Evolutionary conservation across 2,329 filamentous ascomycete species (phyloP).

Genomic region (Scytalidium lignicola): DNA sequence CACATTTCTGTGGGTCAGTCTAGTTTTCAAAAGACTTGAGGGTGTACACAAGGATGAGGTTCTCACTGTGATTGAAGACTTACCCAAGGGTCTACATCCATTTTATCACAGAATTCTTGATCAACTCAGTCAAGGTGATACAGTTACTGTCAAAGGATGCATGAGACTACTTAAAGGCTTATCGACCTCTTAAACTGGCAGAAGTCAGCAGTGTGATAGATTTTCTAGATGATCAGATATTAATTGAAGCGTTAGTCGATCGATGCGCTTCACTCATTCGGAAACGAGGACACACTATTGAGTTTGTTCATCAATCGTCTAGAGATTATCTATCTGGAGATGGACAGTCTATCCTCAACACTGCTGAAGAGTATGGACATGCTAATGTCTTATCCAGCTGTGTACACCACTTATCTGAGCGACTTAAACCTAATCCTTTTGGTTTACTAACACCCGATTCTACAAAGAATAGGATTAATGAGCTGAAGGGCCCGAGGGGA

Average conservation of each 20-base stretch:
- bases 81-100: conserved; percentile 18
- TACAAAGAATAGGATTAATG: conserved; percentile 12
- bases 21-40: conserved; percentile 24
- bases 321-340: conserved; percentile 21
- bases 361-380: conserved; percentile 12
- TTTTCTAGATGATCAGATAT: conserved; percentile 7
- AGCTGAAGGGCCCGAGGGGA: conserved; percentile 2
- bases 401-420: conserved; percentile 17
- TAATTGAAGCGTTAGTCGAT: conserved; percentile 10
- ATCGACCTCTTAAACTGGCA: conserved; percentile 19
- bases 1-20: conserved; percentile 25
- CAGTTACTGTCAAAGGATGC: conserved; percentile 10
- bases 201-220: conserved; percentile 20
- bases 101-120: conserved; percentile 21
- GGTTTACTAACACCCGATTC: conserved; percentile 17
- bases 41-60: conserved; percentile 5
- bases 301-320: conserved; percentile 26
- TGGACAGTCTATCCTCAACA: conserved; percentile 14
- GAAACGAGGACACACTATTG: conserved; percentile 14
- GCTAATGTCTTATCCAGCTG: conserved; percentile 15
- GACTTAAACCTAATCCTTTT: conserved; percentile 20
- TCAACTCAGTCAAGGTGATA: conserved; percentile 13
- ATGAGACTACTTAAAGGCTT: conserved; percentile 21
- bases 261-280: conserved; percentile 23
- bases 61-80: conserved; percentile 12